Evolutionary conservation across 192 early-diverging fungal genomes (phyloP), one percentile per base, ranked within the genome.

Genomic region (Fimicolochytrium jonesii): DNA sequence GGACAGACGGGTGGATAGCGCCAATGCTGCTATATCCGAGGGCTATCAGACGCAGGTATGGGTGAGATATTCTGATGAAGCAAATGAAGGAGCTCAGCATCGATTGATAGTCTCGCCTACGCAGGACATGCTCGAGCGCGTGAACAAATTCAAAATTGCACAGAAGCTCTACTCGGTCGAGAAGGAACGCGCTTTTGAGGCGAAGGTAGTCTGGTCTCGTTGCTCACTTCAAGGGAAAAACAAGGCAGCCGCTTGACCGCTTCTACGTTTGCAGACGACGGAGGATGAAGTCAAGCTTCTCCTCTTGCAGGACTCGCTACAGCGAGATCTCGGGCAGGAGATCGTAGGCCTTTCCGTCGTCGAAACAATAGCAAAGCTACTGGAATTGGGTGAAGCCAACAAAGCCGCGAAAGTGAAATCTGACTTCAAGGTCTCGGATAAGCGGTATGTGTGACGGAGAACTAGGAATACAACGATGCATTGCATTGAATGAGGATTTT

Each of bases 381-480:
- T 98, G 2, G 64, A 74, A 0, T 61, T 87, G 29, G 92, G 90
- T 6, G 82, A 93, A 50, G 77, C 76, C 17, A 72, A 68, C 7
- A 77, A 85, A 37, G 97, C 94, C 0, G 58, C 71, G 30, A 95
- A 94, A 66, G 53, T 98, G 1, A 83, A 84, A 28, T 78, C 68
- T 0, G 95, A 98, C 17, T 90, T 95, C 65, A 88, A 88, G 62
- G 80, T 97, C 10, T 86, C 94, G 0, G 94, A 97, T 32, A 87
- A 71, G 42, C 45, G 88, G 81, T 87, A 17, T 0, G 45, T 28
- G 36, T 22, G 10, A 0, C 37, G 37, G 37, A 11, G 37, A 39
- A n/a, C 46, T 22, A 23, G 6, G 10, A 23, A 7, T 48, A 22
- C 22, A 9, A 48, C 22, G 6, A 48, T n/a, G 6, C 22, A 17